Conservation (phyloP, 2,329 filamentous ascomycete genomes). For the Parasarocladium wereldwijsianum region DNA sequence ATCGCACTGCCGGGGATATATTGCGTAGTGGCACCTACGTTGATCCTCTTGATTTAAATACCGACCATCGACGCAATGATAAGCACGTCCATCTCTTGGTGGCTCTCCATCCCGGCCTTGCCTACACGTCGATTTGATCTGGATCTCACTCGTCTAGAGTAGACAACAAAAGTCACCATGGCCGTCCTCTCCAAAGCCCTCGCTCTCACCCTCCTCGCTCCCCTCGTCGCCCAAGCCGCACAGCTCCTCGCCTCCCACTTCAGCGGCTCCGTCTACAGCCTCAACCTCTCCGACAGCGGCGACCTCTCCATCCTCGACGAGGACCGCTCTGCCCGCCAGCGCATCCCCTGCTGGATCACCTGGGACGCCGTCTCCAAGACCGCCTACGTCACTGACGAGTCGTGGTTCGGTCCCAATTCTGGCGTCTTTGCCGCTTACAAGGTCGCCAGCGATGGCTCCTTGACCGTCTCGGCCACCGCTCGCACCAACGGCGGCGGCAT, state of each 20-base stretch:
- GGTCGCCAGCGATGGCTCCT: constrained; percentile 3
- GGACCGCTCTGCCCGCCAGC: constrained; percentile 3
- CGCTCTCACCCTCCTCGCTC: constrained; percentile 4
- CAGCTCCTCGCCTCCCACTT: constrained; percentile 10
- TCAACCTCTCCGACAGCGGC: constrained; percentile 7
- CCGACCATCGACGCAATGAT: not conserved
- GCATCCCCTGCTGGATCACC: constrained; percentile 10
- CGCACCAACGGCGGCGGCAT: constrained; percentile 3
- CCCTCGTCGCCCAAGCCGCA: constrained; percentile 6
- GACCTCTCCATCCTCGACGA: constrained; percentile 7
- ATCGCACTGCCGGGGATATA: not conserved
- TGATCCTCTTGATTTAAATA: no score
- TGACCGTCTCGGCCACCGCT: constrained; percentile 2
- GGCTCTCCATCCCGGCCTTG: not conserved
- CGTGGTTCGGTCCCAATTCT: constrained; percentile 5
- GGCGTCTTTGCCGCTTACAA: constrained; percentile 2
- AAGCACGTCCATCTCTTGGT: not conserved
- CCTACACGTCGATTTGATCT: not conserved
- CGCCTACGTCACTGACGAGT: constrained; percentile 9
- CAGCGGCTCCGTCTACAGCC: constrained; percentile 8
- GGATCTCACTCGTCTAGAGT: not conserved
- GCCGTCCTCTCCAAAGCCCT: constrained; percentile 3
- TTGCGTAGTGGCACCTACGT: no score
- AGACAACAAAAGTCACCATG: constrained; percentile 1
- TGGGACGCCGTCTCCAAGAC: constrained; percentile 6